Evolutionary conservation across 352 stramenopile genomes (phyloP).

Genomic region (Phytophthora sansomeana): DNA sequence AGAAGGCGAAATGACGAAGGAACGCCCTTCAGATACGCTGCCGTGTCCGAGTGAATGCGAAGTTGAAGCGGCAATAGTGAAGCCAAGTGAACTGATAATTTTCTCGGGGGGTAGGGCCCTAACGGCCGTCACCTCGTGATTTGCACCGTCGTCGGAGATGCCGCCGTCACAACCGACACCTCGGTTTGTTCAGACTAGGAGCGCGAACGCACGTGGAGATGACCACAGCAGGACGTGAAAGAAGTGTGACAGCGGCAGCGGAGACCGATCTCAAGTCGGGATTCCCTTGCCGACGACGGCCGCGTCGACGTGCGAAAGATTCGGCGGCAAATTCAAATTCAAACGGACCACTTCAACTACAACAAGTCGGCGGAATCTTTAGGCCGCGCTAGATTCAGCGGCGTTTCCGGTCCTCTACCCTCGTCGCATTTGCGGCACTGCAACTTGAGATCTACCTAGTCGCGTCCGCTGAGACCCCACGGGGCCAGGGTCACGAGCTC

Average conservation of each 20-base stretch:
- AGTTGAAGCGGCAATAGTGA: constrained; percentile 45
- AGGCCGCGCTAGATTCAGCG: not conserved
- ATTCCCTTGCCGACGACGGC: no score
- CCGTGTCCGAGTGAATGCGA: constrained; percentile 30
- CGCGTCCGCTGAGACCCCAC: constrained; percentile 68
- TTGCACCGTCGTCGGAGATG: not conserved
- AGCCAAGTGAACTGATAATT: constrained; percentile 34
- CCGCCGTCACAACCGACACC: not conserved
- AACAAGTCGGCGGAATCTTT: constrained; percentile 29
- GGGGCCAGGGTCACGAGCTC: constrained; percentile 97
- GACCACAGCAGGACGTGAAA: not conserved
- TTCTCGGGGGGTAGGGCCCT: constrained; percentile 25
- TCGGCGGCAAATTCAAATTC: constrained; percentile 7
- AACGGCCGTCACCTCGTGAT: constrained; percentile 19
- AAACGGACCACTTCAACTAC: constrained; percentile 19
- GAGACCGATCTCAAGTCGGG: not conserved
- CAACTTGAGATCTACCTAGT: constrained; percentile 17
- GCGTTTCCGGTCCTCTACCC: constrained; percentile 12
- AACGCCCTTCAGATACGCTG: constrained; percentile 1
- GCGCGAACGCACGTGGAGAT: not conserved
- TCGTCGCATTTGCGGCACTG: constrained; percentile 14
- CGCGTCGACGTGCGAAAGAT: not conserved
- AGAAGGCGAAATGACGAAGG: constrained; percentile 30
- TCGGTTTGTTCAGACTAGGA: constrained; percentile 1
- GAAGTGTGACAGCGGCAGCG: not conserved